Evolutionary conservation across 768 basidiomycete species (phyloP).

Genomic region (Mrakia gelida): DNA sequence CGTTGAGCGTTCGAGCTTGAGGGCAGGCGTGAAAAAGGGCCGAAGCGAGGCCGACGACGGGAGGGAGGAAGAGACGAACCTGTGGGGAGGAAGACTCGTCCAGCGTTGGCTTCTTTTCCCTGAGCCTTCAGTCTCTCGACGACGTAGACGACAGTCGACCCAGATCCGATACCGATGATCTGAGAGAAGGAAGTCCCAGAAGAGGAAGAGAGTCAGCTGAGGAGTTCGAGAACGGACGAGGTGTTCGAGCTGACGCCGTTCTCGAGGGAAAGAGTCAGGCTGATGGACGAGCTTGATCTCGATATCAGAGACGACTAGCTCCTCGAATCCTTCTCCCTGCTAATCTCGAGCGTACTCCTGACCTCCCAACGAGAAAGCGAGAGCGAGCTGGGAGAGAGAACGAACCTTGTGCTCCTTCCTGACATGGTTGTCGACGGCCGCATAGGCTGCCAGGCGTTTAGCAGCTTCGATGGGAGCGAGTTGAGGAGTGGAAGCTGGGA

Average conservation of each 20-base stretch:
- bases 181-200: conserved; percentile 39
- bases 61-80: conserved; percentile 48
- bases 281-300: not conserved
- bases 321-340: not conserved
- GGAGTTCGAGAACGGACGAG: not conserved
- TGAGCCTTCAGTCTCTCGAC: conserved; percentile 89
- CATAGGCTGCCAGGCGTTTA: conserved; percentile 86
- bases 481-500: not conserved
- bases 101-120: conserved; percentile 66
- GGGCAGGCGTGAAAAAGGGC: no score
- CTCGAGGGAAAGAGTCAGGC: not conserved
- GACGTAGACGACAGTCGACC: conserved; percentile 86
- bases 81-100: conserved; percentile 83
- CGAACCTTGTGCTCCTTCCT: conserved; percentile 67
- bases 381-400: not conserved
- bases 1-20: no score
- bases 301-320: not conserved
- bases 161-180: conserved; percentile 83
- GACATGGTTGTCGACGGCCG: conserved; percentile 88
- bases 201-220: not conserved
- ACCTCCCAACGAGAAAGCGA: not conserved
- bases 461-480: conserved; percentile 61
- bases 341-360: not conserved
- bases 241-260: not conserved
- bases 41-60: not conserved